phyloP scores from a whole-genome alignment of 805 yeast genomes.

The Clavispora carvajalis region DNA sequence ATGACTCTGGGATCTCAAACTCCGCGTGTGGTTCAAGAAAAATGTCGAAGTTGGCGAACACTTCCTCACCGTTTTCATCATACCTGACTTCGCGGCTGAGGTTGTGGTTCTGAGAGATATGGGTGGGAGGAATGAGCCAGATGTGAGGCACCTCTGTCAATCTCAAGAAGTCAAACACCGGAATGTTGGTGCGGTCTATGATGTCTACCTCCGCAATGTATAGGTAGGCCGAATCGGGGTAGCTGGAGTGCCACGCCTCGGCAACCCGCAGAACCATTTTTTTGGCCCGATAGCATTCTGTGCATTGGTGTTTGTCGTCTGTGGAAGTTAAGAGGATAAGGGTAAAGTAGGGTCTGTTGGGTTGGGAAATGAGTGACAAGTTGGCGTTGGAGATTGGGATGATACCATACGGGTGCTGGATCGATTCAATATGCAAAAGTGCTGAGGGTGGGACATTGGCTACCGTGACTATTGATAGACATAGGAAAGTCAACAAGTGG shows the following conservation, averaged over 20 bases:
- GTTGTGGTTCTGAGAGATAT: slow-evolving; percentile 11
- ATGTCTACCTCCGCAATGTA: slow-evolving; percentile 51
- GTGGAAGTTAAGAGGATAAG: slow-evolving; percentile 51
- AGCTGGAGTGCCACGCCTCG: slow-evolving; percentile 38
- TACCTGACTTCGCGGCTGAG: slow-evolving; percentile 11
- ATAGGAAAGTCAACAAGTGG: background rate
- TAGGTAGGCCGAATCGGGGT: slow-evolving; percentile 35
- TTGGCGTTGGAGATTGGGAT: slow-evolving; percentile 9
- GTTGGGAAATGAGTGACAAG: slow-evolving; percentile 8
- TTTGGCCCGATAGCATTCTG: slow-evolving; percentile 41
- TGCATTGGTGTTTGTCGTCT: slow-evolving; percentile 39
- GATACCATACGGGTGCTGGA: slow-evolving; percentile 5
- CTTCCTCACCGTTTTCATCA: slow-evolving; percentile 18
- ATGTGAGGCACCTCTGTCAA: slow-evolving; percentile 56
- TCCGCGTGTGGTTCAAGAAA: slow-evolving; percentile 26
- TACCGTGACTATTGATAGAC: background rate
- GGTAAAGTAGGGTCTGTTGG: slow-evolving; percentile 42
- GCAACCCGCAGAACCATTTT: slow-evolving; percentile 39
- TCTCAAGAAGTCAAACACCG: slow-evolving; percentile 35
- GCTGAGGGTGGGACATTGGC: background rate
- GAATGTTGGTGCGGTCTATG: slow-evolving; percentile 32
- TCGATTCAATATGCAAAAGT: background rate
- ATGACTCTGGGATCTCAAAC: slow-evolving; percentile 34
- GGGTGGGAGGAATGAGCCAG: slow-evolving; percentile 58
- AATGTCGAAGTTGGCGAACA: slow-evolving; percentile 14